Base-by-base conservation (phyloP, 2,329 filamentous ascomycete species). In the Aspergillus transmontanensis region DNA sequence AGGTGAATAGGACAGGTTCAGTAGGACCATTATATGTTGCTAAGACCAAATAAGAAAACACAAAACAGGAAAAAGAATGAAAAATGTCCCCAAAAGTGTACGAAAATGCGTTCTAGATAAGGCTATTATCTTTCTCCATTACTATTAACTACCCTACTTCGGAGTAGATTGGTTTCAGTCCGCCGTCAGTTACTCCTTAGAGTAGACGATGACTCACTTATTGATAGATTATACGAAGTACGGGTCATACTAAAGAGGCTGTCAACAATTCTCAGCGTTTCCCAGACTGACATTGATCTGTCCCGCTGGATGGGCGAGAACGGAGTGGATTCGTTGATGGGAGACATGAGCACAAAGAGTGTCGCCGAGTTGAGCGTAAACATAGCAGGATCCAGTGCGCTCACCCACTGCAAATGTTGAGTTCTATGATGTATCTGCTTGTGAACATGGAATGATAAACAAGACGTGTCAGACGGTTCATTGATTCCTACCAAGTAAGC, bases 311-410 rank as follows among this genome's bases (percentile, higher is more conserved):
- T 71, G 23, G 58, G 61, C 10, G 58, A 46, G 6, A 69, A 70
- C 53, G 71, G 69, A 21, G 67, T 73, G 2, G 71, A 72, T 58
- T 70, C 65, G 16, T 64, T 73, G 12, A 64, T 72, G n/a, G 46
- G 30, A 28, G 58, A 53, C 21, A 16, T 59, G 48, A 54, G 21
- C 23, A 9, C n/a, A 10, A 32, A 59, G 23, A 43, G 23, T 28
- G 21, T 43, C 19, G 26, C 46, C 11, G 39, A 4, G 34, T 32
- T 59, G 58, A 43, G 36, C 41, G 58, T 34, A 12, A 48, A 59
- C 7, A 28, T 54, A 3, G 58, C 45, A 26, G 23, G 23, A 16
- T 16, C 21, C 21, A 9, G 45, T 26, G 45, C 12, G 11, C 19
- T 48, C 21, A 48, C 45, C 21, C 45, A 28, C 23, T 48, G 5